A percentile compares a stretch with the other conserved stretches of the same genome.
These are phyloP conservation scores for Davidsoniella neocaledoniae DNA, from an alignment of 2,329 filamentous ascomycete genomes.

Conservation along the genomic window DNA sequence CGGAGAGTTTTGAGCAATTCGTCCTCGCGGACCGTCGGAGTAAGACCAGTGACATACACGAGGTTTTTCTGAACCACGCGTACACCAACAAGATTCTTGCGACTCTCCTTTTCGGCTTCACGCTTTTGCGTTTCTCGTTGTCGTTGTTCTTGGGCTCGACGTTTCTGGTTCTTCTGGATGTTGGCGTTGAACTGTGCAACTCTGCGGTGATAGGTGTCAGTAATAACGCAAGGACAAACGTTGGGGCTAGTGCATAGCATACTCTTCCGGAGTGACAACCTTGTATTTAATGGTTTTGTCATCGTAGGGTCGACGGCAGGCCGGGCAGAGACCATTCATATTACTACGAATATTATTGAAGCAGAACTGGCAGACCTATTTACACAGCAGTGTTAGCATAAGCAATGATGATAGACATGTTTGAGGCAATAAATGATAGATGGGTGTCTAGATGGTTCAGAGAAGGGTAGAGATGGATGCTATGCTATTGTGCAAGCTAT, in stretches of 20 bases:
- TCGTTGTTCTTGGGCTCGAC: constrained; percentile 61
- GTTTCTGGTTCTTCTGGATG: constrained; percentile 82
- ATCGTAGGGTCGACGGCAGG: constrained; percentile 86
- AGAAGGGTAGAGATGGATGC: not conserved
- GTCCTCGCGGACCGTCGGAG: constrained; percentile 81
- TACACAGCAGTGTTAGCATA: not conserved
- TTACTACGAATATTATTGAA: constrained; percentile 99
- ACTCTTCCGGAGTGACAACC: constrained; percentile 89
- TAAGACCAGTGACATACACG: constrained; percentile 91
- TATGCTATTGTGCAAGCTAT: constrained; percentile 2
- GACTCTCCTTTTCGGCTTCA: constrained; percentile 86
- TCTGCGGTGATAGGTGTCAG: constrained; percentile 26
- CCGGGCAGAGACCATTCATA: constrained; percentile 94
- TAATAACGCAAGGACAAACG: not conserved
- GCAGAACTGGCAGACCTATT: constrained; percentile 98
- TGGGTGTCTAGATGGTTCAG: not conserved
- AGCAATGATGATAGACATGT: not conserved
- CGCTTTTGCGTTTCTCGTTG: constrained; percentile 94
- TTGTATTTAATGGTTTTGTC: constrained; percentile 97
- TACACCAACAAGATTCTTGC: constrained; percentile 89
- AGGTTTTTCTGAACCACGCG: constrained; percentile 97
- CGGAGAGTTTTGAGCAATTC: constrained; percentile 79
- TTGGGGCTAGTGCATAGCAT: constrained; percentile 23
- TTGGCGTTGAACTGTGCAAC: constrained; percentile 60
- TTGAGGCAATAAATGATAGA: not conserved